Evolutionary conservation across 164 flowering plant species (phyloP), one percentile per base, ranked within the genome.

Genomic region (Umbilicus rupestris): DNA sequence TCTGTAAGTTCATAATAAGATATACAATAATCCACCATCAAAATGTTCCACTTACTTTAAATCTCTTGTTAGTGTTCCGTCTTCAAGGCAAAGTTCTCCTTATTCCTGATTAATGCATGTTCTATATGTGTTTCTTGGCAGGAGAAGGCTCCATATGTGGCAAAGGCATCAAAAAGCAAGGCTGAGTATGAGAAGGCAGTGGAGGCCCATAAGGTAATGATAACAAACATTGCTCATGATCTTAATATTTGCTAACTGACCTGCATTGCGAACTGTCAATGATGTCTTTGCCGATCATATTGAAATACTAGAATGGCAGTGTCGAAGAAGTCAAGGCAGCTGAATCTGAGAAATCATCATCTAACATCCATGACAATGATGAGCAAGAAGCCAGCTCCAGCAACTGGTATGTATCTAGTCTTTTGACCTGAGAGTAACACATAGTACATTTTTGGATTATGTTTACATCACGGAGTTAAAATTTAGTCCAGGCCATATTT

Each of bases 301-400:
- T 44, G 19, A 44, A 44, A 44, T 44, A 44, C 19, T 44, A 44
- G 47, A 44, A 44, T 44, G 47, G 47, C 47, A 15, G 47, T 44
- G 47, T 44, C 17, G 47, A 44, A 19, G 47, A 44, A 44, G 47
- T 3, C 47, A 44, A 44, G 47, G 47, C 47, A 44, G 19, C 47
- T 44, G 47, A 44, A 17, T 44, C 47, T 16, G 47, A 44, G n/a
- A 44, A 44, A 44, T 44, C 47, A 44, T 44, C 47, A 0, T 44
- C 47, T 44, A 12, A 15, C 47, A 44, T 44, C 19, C 47, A 44
- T 12, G 47, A 44, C 47, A 16, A 15, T 44, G 47, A 44, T 15
- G 47, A 44, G 47, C 47, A 44, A 44, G 47, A 44, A 44, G 47
- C 47, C 17, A 44, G 47, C 47, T 44, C 47, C 47, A 44, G 47